Base-by-base conservation (phyloP, 352 stramenopile species). In the Phytophthora macrochlamydospora region DNA sequence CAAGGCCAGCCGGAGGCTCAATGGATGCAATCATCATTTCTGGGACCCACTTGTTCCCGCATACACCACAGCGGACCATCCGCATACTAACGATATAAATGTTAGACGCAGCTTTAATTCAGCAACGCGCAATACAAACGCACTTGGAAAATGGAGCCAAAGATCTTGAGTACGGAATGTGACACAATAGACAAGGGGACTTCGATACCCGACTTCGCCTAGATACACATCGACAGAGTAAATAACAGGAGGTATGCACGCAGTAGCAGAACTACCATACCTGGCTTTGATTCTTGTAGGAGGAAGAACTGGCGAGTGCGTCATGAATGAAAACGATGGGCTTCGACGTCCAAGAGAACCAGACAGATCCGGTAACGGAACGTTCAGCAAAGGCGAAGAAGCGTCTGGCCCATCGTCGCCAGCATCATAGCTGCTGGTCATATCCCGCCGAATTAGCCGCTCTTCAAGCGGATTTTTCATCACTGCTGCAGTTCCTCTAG, bases 1-100 rank as follows among this genome's bases (percentile, higher is more conserved):
- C 78, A 71, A 98, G 69, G 50, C 91, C 84, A 33, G 77, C 73
- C 33, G 87, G 86, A 28, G 87, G 87, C 51, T 95, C 81, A 24
- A 98, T 97, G 4, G 94, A 97, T 44, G 96, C 83, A 18, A 97
- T 90, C 53, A 97, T 91, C 74, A 95, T 98, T 61, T 98, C 96
- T 2, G 97, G 97, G 13, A 99, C 97, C 97, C 97, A 99, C 65
- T 99, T 99, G 68, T 98, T 98, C 2, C 95, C 93, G 64, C 97
- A 99, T 35, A 98, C 77, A 7, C 97, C 81, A 67, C 97, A 99
- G 28, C 96, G 97, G 46, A 99, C 94, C 62, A 99, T 91, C 51
- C 98, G 91, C 96, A 99, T 99, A 58, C 85, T 95, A 50, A 42
- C 61, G 24, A 38, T 35, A 12, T 14, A 61, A 11, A 64, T 33